Percentiles rank a stretch among this genome's conserved stretches.
Conservation (phyloP, 2,329 filamentous ascomycete genomes). For the Claviceps citrina region DNA sequence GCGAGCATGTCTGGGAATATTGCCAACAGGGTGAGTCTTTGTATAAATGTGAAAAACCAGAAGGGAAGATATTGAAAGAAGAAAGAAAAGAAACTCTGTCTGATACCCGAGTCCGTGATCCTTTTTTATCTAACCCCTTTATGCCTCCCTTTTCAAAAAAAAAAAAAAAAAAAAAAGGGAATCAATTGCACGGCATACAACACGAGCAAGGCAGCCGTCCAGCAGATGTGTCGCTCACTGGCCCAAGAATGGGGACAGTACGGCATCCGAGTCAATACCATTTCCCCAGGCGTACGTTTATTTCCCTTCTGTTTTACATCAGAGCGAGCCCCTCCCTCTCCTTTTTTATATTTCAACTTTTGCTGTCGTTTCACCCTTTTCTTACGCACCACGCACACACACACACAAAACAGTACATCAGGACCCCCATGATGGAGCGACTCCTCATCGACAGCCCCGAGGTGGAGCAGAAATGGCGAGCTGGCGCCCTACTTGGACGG, state of each 20-base stretch:
- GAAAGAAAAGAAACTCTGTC: no score
- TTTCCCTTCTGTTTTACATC: neutral
- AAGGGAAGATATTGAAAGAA: neutral
- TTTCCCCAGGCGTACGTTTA: constrained; percentile 39
- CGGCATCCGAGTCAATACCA: constrained; percentile 49
- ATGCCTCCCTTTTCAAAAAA: neutral
- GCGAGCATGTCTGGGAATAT: constrained; percentile 56
- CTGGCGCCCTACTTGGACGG: constrained; percentile 69
- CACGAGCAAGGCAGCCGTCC: constrained; percentile 44
- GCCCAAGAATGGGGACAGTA: constrained; percentile 47
- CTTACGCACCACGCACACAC: constrained; percentile 9
- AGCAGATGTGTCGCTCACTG: constrained; percentile 43
- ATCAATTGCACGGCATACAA: constrained; percentile 49
- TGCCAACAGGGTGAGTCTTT: constrained; percentile 49
- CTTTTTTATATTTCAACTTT: neutral
- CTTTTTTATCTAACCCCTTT: neutral
- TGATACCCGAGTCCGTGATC: no score
- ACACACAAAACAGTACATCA: constrained; percentile 39
- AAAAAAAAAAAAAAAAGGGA: constrained; percentile 25
- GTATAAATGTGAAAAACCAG: no score
- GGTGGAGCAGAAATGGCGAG: constrained; percentile 52
- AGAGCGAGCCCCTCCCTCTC: no score
- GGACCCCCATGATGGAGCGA: constrained; percentile 68
- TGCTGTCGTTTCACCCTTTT: neutral
- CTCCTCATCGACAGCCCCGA: constrained; percentile 66